These are phyloP conservation scores for Sclerotinia borealis DNA, from an alignment of 2,329 filamentous ascomycete genomes.

Conservation along the genomic window DNA sequence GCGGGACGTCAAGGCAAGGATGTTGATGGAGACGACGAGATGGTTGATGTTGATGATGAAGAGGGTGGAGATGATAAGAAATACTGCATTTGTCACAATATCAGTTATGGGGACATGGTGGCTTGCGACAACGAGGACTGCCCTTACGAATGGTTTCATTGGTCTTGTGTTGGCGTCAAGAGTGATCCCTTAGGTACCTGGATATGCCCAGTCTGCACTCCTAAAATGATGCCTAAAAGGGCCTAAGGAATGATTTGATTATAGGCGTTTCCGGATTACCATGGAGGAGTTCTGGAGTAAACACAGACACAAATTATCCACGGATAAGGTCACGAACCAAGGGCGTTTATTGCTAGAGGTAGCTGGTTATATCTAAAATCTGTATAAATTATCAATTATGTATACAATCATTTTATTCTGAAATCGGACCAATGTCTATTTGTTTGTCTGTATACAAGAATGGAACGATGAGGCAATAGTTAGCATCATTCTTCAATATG, in stretches of 20 bases:
- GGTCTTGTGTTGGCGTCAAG: slow-evolving; percentile 65
- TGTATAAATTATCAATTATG: neutral
- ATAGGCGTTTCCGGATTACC: neutral
- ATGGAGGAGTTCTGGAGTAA: neutral
- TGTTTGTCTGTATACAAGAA: no score
- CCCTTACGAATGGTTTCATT: slow-evolving; percentile 83
- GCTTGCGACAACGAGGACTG: slow-evolving; percentile 81
- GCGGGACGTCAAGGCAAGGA: slow-evolving; percentile 44
- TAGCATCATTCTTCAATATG: no score
- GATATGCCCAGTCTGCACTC: slow-evolving; percentile 59
- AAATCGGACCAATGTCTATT: neutral
- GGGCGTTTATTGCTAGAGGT: neutral
- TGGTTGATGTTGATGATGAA: slow-evolving; percentile 56
- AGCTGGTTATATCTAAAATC: neutral
- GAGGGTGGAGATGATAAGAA: slow-evolving; percentile 68
- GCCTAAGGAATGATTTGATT: neutral
- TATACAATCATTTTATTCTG: no score
- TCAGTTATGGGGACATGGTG: slow-evolving; percentile 84
- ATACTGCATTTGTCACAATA: slow-evolving; percentile 78
- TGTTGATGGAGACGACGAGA: slow-evolving; percentile 45
- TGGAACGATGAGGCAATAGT: no score
- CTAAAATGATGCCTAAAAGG: slow-evolving; percentile 31
- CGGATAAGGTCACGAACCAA: neutral
- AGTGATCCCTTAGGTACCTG: slow-evolving; percentile 62
- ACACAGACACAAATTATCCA: neutral